phyloP scores from a whole-genome alignment of 768 basidiomycete genomes.

The Rhodotorula kratochvilovae region DNA sequence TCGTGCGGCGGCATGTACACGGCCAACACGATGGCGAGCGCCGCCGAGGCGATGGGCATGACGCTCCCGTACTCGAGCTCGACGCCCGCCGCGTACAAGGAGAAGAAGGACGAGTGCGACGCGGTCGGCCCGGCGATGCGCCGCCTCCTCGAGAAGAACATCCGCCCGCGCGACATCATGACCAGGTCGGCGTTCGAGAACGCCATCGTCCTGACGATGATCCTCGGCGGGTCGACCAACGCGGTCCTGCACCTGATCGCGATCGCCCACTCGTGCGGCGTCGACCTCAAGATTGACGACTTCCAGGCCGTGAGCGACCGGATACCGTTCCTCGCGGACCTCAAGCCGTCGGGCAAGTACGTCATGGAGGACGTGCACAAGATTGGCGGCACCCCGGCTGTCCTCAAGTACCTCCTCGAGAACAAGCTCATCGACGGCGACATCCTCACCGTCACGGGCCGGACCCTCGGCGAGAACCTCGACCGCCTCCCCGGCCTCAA shows the following conservation, averaged over 20 bases:
- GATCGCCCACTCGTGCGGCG: conserved; percentile 90
- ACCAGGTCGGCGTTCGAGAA: conserved; percentile 94
- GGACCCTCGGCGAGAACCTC: conserved; percentile 83
- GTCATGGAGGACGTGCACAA: conserved; percentile 97
- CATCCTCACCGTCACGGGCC: conserved; percentile 84
- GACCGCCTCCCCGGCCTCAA: conserved; percentile 70
- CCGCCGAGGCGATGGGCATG: conserved; percentile 93
- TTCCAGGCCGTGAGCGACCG: conserved; percentile 90
- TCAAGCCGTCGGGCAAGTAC: conserved; percentile 96
- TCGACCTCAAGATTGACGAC: conserved; percentile 81
- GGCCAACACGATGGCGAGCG: conserved; percentile 80
- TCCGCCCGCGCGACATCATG: conserved; percentile 93
- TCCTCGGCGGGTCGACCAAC: conserved; percentile 95
- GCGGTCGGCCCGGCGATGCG: conserved; percentile 75
- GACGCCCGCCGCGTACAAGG: conserved; percentile 85
- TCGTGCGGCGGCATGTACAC: conserved; percentile 71
- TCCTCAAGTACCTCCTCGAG: conserved; percentile 70
- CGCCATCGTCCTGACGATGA: conserved; percentile 94
- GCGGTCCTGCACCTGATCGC: conserved; percentile 96
- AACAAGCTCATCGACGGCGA: conserved; percentile 84
- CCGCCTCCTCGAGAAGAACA: conserved; percentile 81
- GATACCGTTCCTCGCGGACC: conserved; percentile 87
- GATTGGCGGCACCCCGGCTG: conserved; percentile 89
- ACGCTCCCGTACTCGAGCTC: conserved; percentile 93
- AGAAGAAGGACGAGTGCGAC: conserved; percentile 80